Evolutionary conservation across 1,284 basidiomycete genomes (phyloP), one percentile per base, ranked within the genome.

Genomic region (Tilletia horrida): DNA sequence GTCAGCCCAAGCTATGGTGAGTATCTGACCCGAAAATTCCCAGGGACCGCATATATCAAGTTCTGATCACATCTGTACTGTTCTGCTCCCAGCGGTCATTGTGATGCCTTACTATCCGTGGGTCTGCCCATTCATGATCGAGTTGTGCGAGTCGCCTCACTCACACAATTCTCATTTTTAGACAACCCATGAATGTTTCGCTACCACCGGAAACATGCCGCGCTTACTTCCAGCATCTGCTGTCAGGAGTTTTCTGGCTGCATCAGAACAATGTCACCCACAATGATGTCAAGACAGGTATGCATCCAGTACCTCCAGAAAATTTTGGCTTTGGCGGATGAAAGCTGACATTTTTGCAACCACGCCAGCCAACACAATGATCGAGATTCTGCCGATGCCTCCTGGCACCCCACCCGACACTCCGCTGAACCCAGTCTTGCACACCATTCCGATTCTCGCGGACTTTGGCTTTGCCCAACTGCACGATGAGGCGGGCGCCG

Each of bases 391-490:
- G 2, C 64, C 59, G 21, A 29, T 40, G 23, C 65, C 47, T 13
- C 27, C 64, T 3, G 64, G 67, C n/a, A 42, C 42, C 7, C 65
- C 64, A 16, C 61, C 67, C 8, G 62, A 42, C 27, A 64, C 35
- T 2, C 52, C 42, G 11, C 45, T 25, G n/a, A 64, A 35, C 21
- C 68, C 68, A 6, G 63, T 67, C 35, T 57, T 69, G 57, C 64
- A 66, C 18, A 6, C 42, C 35, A 61, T 57, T 52, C 64, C 35
- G 8, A 55, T 40, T 40, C 25, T 59, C 6, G 68, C 27, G 68
- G 76, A 78, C 61, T 78, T 78, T 47, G 76, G 76, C 29, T 78
- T 78, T 48, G 76, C 76, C 31, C 71, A 70, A 21, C 64, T 70
- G n/a, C 76, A 78, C 43, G 69, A 74, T 42, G 45, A 66, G 7